Percentiles rank a stretch among this genome's conserved stretches.
Evolutionary conservation across 768 basidiomycete genomes (phyloP).

Genomic region (Agrocybe praecox): DNA sequence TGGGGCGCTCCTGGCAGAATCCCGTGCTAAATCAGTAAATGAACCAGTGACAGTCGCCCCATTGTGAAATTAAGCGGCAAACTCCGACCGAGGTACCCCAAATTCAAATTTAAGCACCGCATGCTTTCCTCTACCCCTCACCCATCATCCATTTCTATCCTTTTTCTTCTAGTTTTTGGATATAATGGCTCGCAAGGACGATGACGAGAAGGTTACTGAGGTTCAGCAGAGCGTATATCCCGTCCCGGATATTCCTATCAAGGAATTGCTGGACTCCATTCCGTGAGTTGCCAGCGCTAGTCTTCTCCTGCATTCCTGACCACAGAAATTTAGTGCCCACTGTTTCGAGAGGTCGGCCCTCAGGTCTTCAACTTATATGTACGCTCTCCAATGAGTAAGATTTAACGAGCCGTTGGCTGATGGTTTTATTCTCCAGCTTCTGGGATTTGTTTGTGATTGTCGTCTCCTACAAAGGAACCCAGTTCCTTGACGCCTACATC

Average conservation of each 20-base stretch:
- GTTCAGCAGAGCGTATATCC: constrained; percentile 61
- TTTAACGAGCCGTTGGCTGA: no score
- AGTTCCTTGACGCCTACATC: constrained; percentile 64
- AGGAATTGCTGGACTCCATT: constrained; percentile 82
- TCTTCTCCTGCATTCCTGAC: constrained; percentile 4
- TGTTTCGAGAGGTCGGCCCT: constrained; percentile 91
- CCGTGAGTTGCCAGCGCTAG: constrained; percentile 54
- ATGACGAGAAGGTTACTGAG: constrained; percentile 31
- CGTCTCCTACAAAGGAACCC: constrained; percentile 66
- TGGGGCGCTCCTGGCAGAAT: constrained; percentile 8
- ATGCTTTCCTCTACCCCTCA: constrained; percentile 11
- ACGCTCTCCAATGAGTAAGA: constrained; percentile 22
- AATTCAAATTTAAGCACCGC: constrained; percentile 25
- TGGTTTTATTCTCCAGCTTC: constrained; percentile 45
- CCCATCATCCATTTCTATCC: constrained; percentile 8
- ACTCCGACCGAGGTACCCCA: constrained; percentile 24
- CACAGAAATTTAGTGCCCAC: constrained; percentile 53
- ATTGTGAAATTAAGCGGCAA: constrained; percentile 22
- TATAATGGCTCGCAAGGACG: constrained; percentile 35
- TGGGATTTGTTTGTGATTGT: constrained; percentile 79
- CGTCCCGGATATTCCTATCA: constrained; percentile 86
- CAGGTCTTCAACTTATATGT: constrained; percentile 80
- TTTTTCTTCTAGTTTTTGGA: constrained; percentile 9
- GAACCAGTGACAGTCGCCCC: constrained; percentile 17
- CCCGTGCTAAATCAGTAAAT: constrained; percentile 7